Percentiles rank a stretch among this genome's conserved stretches.
Conservation (phyloP, 192 early-diverging fungal species). For the Obelidium mucronatum region DNA sequence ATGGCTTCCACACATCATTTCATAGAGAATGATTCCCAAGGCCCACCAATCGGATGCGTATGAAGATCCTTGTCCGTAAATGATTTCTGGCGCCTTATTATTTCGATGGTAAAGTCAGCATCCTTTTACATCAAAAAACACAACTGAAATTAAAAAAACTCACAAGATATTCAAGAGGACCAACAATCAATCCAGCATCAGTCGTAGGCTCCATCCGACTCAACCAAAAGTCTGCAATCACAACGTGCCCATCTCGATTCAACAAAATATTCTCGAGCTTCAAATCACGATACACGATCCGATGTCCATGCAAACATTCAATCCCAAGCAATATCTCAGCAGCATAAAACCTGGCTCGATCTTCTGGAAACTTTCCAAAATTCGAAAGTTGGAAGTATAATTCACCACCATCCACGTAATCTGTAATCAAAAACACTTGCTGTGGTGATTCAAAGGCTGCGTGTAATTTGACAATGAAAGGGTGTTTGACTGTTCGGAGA, state of each 20-base stretch:
- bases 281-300: conserved; percentile 62
- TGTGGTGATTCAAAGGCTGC: conserved; percentile 58
- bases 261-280: conserved; percentile 67
- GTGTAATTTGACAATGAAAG: conserved; percentile 62
- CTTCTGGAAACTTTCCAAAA: conserved; percentile 58
- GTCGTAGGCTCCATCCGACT: conserved; percentile 48
- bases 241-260: conserved; percentile 57
- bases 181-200: conserved; percentile 45
- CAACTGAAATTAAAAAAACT: no score
- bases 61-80: conserved; percentile 50
- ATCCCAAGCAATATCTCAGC: conserved; percentile 57
- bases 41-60: conserved; percentile 66
- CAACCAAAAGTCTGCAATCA: conserved; percentile 64
- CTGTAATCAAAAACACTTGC: conserved; percentile 62
- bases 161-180: conserved; percentile 62
- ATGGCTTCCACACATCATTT: conserved; percentile 67
- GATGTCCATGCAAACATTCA: conserved; percentile 55
- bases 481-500: conserved; percentile 53
- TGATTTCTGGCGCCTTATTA: conserved; percentile 64
- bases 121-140: no score
- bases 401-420: conserved; percentile 93
- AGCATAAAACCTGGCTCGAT: conserved; percentile 55
- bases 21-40: conserved; percentile 59
- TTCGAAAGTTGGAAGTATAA: conserved; percentile 83
- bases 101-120: no score